Evolutionary conservation across 257 asterid genomes (phyloP), one percentile per base, ranked within the genome.

Genomic region (Scutellaria galericulata): DNA sequence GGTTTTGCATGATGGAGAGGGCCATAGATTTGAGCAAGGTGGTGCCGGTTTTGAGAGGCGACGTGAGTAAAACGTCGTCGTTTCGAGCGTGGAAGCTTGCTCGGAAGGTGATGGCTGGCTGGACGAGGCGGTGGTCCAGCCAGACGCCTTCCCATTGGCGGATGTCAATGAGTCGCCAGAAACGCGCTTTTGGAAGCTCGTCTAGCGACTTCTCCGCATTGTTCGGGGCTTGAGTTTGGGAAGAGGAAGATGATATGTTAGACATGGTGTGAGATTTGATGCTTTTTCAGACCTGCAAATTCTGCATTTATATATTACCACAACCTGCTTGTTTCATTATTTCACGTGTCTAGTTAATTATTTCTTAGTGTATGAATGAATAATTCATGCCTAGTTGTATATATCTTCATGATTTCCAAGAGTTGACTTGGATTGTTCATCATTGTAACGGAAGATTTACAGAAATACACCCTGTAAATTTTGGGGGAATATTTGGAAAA

Each of bases 11-110:
- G 66, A 60, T 39, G 50, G 44, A 37, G 66, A 60, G 50, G n/a
- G 35, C 2, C 24, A 61, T 39, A 2, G 66, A 39, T 15, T 61
- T 61, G 50, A 61, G 27, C 66, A 51, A 61, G 1, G 66, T 61
- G 50, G 66, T 61, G 50, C 66, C 66, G 6, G 66, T 61, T 40
- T 61, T 61, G 20, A 61, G 22, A 2, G 66, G 46, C 0, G 66
- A 61, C 1, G 66, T 22, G 24, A 59, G 48, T 3, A 61, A 5
- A 7, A 61, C 35, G 66, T 61, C 66, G 50, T 61, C 50, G 66
- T 39, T 11, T 39, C 50, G 66, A 50, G 66, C 66, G 5, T 15
- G 50, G 51, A 61, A 61, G n/a, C 50, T 61, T 3, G 66, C 40
- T 4, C 50, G 42, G 50, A 61, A 61, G 31, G 66, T 61, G 8